A percentile compares a stretch with the other conserved stretches of the same genome.
Conservation (phyloP, 177 flowering plant species). For the Tripterygium wilfordii region DNA sequence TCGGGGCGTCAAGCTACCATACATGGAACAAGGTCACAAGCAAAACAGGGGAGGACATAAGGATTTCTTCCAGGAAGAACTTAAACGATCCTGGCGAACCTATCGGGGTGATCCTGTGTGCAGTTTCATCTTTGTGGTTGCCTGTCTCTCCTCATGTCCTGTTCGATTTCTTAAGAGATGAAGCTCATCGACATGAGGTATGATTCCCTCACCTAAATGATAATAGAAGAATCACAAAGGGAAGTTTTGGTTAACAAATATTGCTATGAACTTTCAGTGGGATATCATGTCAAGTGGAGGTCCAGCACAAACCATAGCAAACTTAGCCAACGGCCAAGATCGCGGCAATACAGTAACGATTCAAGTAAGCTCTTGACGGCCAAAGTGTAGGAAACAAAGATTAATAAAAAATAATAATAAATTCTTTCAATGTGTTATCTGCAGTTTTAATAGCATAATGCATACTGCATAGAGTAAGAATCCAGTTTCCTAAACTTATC, state of each 20-base stretch:
- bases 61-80: slow-evolving; percentile 81
- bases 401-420: too few species aligned
- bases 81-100: slow-evolving; percentile 89
- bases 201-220: background rate
- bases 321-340: slow-evolving; percentile 86
- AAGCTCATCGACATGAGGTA: slow-evolving; percentile 71
- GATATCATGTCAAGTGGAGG: slow-evolving; percentile 73
- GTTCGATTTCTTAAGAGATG: slow-evolving; percentile 84
- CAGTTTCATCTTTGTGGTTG: slow-evolving; percentile 84
- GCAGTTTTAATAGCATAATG: too few species aligned
- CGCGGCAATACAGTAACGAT: slow-evolving; percentile 80
- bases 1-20: slow-evolving; percentile 83
- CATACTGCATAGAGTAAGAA: too few species aligned
- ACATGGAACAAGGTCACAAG: slow-evolving; percentile 80
- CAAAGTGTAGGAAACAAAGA: too few species aligned
- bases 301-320: slow-evolving; percentile 56
- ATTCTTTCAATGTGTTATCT: too few species aligned
- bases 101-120: slow-evolving; percentile 76
- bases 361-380: slow-evolving; percentile 76
- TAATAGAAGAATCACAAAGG: too few species aligned
- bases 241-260: too few species aligned
- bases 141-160: slow-evolving; percentile 64
- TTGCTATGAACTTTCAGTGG: slow-evolving; percentile 54
- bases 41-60: slow-evolving; percentile 72
- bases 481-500: too few species aligned